Evolutionary conservation across 2,329 filamentous ascomycete species (phyloP), one percentile per base, ranked within the genome.

Genomic region (Hawksworthiomyces lignivorus): DNA sequence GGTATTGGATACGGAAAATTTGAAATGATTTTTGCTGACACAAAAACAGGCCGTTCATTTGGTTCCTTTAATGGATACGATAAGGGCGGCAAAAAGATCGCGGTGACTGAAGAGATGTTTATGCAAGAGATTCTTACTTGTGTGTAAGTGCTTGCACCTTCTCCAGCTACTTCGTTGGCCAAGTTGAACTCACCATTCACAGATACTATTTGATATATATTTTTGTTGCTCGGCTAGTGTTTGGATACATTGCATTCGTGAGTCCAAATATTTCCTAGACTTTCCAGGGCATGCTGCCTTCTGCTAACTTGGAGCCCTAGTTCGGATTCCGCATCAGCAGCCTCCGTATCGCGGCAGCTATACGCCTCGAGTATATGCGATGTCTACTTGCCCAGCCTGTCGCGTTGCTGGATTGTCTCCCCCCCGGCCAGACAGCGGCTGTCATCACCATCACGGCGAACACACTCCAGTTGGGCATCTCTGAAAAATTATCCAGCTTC

Each of bases 171-270:
- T 37, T 19, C 17, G 15, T 22, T 14, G 12, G n/a, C 14, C 29
- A 3, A 9, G 12, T 31, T 26, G 3, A 5, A 9, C n/a, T n/a
- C 15, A 30, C 33, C 4, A 37, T 10, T 14, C 19, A 21, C 24
- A 75, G 49, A 52, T 67, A 87, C 1, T 86, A 80, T 54, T 77
- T 87, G 50, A 70, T 87, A 40, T 77, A 79, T 41, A 64, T 88
- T 3, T 88, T 87, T 55, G 58, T 86, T 29, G 82, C 65, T 11
- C 76, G 80, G 32, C 77, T 84, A 45, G 55, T 64, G 20, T 61
- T 84, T 12, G 74, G 73, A 44, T 87, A 85, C 28, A 35, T 56
- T 7, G 51, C 57, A 9, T 59, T 57, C 49, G 57, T 59, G 38
- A 26, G 52, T 37, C 14, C 14, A 1, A 11, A 4, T 12, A 4